Evolutionary conservation across 2,329 filamentous ascomycete genomes (phyloP).

Genomic region (Metarhizium anisopliae): DNA sequence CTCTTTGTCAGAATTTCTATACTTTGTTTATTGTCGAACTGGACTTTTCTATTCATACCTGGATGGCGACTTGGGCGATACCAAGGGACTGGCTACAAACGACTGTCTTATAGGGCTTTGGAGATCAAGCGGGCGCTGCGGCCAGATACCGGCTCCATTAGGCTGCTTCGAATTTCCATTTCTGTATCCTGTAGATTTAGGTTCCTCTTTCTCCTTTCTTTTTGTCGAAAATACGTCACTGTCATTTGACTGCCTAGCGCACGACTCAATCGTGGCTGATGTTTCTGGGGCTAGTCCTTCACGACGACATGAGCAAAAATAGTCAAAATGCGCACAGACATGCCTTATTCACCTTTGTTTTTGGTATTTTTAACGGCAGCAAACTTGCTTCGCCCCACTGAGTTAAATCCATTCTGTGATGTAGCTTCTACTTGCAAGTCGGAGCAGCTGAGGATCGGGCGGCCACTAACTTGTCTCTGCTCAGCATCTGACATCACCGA

Average conservation of each 20-base stretch:
- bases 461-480: background rate
- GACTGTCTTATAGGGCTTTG: constrained; percentile 5
- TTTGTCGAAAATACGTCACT: constrained; percentile 2
- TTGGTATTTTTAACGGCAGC: background rate
- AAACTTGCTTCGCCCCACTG: background rate
- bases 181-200: background rate
- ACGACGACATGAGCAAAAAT: background rate
- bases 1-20: background rate
- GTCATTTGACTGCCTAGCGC: background rate
- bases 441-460: background rate
- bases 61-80: background rate
- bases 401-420: background rate
- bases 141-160: background rate
- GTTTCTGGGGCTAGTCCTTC: background rate
- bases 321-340: background rate
- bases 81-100: background rate
- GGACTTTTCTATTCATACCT: background rate
- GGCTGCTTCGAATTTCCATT: background rate
- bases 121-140: background rate
- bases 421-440: background rate
- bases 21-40: background rate
- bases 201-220: background rate
- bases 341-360: background rate
- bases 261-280: background rate
- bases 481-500: constrained; percentile 2